These are phyloP conservation scores for Abortiporus biennis DNA, from an alignment of 1,284 basidiomycete genomes.

Conservation along the genomic window DNA sequence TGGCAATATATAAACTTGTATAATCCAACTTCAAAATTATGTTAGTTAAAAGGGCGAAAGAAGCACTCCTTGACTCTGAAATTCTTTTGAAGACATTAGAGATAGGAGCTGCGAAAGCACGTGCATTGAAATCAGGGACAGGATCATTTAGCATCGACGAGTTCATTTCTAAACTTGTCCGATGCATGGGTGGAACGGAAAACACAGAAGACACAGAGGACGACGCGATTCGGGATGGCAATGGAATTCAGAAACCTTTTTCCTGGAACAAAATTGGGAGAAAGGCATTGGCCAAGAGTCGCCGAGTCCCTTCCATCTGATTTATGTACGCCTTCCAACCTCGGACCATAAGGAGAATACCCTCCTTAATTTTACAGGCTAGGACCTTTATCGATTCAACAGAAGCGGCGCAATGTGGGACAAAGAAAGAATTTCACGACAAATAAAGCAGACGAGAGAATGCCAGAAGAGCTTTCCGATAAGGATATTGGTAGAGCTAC, in stretches of 20 bases:
- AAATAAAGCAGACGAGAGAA: conserved; percentile 57
- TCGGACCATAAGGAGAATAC: no score
- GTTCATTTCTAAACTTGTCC: conserved; percentile 66
- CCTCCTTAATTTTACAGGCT: conserved; percentile 43
- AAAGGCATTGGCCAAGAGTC: conserved; percentile 68
- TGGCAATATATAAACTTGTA: no score
- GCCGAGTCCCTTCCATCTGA: conserved; percentile 65
- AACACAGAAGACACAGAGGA: conserved; percentile 32
- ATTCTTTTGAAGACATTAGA: no score
- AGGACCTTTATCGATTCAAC: conserved; percentile 72
- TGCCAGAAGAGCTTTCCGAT: conserved; percentile 70
- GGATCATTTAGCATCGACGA: conserved; percentile 83
- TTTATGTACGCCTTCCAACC: conserved; percentile 64
- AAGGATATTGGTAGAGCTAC: conserved; percentile 71
- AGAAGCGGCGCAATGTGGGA: conserved; percentile 54
- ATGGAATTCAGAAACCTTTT: conserved; percentile 44
- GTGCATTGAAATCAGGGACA: conserved; percentile 78
- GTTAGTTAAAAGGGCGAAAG: no score
- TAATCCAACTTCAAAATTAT: no score
- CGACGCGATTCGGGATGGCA: no score
- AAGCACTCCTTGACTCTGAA: no score
- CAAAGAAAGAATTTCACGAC: conserved; percentile 72
- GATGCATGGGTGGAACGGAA: conserved; percentile 61
- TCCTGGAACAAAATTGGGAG: conserved; percentile 74
- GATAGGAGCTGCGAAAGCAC: conserved; percentile 79